Conservation (phyloP, 129 eudicot genomes). For the Saposhnikovia divaricata region DNA sequence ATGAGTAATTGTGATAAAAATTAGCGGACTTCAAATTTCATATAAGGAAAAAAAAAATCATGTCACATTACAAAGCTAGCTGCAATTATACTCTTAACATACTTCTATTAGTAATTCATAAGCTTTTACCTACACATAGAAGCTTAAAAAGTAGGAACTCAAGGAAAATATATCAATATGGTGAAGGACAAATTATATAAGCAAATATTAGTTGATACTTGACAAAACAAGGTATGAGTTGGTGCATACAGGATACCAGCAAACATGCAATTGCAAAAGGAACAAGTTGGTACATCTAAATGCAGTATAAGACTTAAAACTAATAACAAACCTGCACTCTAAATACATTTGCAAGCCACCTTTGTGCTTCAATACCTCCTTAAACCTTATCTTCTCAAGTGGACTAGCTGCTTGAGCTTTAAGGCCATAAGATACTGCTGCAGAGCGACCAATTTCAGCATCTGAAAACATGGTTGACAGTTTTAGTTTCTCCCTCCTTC, state of each 20-base stretch:
- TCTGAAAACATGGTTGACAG: conserved; percentile 29
- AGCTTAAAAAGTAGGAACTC: neutral
- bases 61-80: neutral
- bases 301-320: neutral
- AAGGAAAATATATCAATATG: neutral
- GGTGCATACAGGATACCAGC: neutral
- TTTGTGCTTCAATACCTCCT: conserved; percentile 84
- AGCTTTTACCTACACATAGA: neutral
- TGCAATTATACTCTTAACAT: neutral
- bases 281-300: neutral
- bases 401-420: conserved; percentile 78
- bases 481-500: conserved; percentile 35
- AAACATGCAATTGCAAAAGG: neutral
- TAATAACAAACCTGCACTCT: conserved; percentile 73
- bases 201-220: neutral
- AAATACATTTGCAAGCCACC: conserved; percentile 88
- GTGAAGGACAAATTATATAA: neutral
- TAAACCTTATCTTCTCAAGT: conserved; percentile 81
- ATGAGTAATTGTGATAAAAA: neutral
- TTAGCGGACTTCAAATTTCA: neutral
- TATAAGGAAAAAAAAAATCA: neutral
- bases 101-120: neutral
- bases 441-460: conserved; percentile 54
- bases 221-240: neutral
- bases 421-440: conserved; percentile 85